Conservation (phyloP, 352 stramenopile genomes). For the Elongisporangium anandrum region DNA sequence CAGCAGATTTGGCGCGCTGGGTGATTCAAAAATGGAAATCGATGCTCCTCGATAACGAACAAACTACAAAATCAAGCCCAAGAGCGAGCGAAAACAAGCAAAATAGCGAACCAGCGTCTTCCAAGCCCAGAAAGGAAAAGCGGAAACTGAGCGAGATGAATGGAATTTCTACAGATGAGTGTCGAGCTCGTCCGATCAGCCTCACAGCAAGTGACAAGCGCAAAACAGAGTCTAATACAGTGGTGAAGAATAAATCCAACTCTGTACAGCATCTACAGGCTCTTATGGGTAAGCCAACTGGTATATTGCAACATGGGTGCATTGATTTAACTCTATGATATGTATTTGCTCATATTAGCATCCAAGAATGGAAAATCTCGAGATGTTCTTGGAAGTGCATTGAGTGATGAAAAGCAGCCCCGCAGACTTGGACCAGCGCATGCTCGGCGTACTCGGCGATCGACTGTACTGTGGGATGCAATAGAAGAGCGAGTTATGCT, state of each 20-base stretch:
- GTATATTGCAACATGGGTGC: no score
- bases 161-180: neutral
- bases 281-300: slow-evolving; percentile 40
- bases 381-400: slow-evolving; percentile 34
- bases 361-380: slow-evolving; percentile 20
- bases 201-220: neutral
- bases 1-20: slow-evolving; percentile 41
- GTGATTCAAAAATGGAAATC: slow-evolving; percentile 57
- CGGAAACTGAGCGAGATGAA: neutral
- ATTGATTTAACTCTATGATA: no score
- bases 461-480: slow-evolving; percentile 41
- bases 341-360: no score
- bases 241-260: slow-evolving; percentile 35
- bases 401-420: slow-evolving; percentile 14
- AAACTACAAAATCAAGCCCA: slow-evolving; percentile 10
- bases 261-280: slow-evolving; percentile 52
- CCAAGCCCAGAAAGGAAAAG: neutral
- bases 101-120: slow-evolving; percentile 10
- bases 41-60: slow-evolving; percentile 15
- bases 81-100: slow-evolving; percentile 2
- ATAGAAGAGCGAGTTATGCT: slow-evolving; percentile 29
- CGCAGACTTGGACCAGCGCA: slow-evolving; percentile 28
- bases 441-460: slow-evolving; percentile 43
- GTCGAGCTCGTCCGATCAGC: neutral
- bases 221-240: neutral